These are phyloP conservation scores for Ogataea pilisensis DNA, from an alignment of 805 yeast genomes.

Conservation along the genomic window DNA sequence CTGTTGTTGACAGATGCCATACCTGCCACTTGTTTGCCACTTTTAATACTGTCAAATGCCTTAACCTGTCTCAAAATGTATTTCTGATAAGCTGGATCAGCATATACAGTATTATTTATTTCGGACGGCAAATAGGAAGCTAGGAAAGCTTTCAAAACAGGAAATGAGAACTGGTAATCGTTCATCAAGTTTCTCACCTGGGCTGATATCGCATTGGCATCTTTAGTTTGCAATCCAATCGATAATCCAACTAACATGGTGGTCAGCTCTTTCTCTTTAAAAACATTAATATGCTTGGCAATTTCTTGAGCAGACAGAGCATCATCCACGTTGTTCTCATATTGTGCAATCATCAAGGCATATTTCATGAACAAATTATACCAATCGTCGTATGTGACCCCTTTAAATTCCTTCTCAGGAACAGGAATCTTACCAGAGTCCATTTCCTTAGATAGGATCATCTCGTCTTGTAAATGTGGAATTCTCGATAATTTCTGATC, in stretches of 20 bases:
- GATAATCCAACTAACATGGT: constrained; percentile 67
- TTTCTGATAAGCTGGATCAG: constrained; percentile 83
- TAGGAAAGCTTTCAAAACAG: constrained; percentile 60
- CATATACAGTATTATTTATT: constrained; percentile 35
- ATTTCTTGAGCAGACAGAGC: constrained; percentile 68
- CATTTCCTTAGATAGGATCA: constrained; percentile 30
- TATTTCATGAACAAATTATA: constrained; percentile 78
- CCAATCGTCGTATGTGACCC: constrained; percentile 77
- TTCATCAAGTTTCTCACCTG: constrained; percentile 61
- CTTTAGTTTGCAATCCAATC: constrained; percentile 41
- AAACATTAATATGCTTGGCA: constrained; percentile 76
- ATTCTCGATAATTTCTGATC: constrained; percentile 72
- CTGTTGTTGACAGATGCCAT: constrained; percentile 70
- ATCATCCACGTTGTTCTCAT: constrained; percentile 50
- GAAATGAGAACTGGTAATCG: constrained; percentile 71
- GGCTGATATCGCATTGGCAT: constrained; percentile 50
- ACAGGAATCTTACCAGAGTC: constrained; percentile 27
- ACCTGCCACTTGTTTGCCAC: constrained; percentile 57
- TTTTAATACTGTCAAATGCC: constrained; percentile 72
- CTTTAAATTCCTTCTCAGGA: constrained; percentile 63
- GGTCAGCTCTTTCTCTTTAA: constrained; percentile 54
- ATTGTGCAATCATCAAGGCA: constrained; percentile 61
- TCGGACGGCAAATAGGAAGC: constrained; percentile 38
- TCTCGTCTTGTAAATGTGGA: constrained; percentile 59
- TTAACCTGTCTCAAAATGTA: constrained; percentile 85